These are phyloP conservation scores for Vicia sativa DNA, from an alignment of 306 rosid species.

Conservation along the genomic window DNA sequence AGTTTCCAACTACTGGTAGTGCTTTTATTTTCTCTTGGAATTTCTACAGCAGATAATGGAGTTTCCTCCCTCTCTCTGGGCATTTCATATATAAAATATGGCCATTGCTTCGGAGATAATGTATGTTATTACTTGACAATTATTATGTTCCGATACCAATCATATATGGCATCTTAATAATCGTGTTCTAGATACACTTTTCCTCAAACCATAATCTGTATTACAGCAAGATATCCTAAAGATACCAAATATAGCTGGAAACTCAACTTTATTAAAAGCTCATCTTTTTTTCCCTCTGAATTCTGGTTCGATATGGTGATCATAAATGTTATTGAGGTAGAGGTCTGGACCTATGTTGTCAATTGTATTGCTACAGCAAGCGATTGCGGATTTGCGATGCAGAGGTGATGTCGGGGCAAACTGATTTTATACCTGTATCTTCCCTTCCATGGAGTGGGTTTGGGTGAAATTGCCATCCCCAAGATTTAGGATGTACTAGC, in stretches of 20 bases:
- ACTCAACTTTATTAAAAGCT: not conserved
- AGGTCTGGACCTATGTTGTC: not conserved
- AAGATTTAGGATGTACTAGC: slow-evolving; percentile 10
- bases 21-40: no score
- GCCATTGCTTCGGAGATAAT: not conserved
- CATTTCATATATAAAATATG: not conserved
- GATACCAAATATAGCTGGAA: not conserved
- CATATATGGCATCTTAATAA: not conserved
- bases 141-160: not conserved
- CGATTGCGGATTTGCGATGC: no score
- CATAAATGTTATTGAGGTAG: slow-evolving; percentile 20
- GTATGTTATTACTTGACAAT: not conserved
- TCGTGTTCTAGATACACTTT: slow-evolving; percentile 2
- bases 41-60: no score
- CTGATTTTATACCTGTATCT: slow-evolving; percentile 5
- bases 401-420: not conserved
- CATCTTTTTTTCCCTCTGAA: not conserved
- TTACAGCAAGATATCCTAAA: not conserved
- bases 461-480: not conserved
- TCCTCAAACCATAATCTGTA: not conserved
- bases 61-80: no score
- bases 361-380: no score
- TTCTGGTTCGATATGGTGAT: slow-evolving; percentile 18
- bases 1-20: no score
- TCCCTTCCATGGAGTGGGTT: not conserved